Base-by-base conservation (phyloP, 176 grass and related monocot genomes). In the Melocanna baccifera region DNA sequence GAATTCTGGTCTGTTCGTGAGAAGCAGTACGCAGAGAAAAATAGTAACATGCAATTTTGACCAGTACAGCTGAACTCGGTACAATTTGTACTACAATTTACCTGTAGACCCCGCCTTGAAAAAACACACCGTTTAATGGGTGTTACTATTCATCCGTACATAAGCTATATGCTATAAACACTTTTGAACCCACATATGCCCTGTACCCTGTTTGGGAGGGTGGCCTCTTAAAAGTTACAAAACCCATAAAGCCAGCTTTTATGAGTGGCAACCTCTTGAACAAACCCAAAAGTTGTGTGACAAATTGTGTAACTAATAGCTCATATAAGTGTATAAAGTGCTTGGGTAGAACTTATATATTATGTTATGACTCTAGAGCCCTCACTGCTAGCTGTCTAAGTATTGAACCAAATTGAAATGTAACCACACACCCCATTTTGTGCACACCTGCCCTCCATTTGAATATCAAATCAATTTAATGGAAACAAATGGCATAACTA, bases 401-500 rank as follows among this genome's bases (percentile, higher is more conserved):
- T 28, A 62, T 40, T 69, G 34, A 72, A 80, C 48, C 9, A 76
- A 82, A 47, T 16, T 9, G 19, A 57, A 48, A 29, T 41, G 13
- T 71, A 55, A 52, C 7, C 20, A 12, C 16, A 77, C 74, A 59
- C 53, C 64, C n/a, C 53, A 57, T 28, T 77, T 62, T 83, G 36
- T 70, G 48, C 72, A 88, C 41, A 62, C 18, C 8, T 14, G 42
- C 22, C 67, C 26, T 73, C 57, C 28, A 46, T 75, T n/a, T 79
- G 46, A 66, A 84, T 79, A 10, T 71, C 69, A 79, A 28, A 37
- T 48, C 8, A 14, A 63, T 32, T 19, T 70, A 78, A 68, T 30
- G 26, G 3, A 83, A 80, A 39, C 62, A 70, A 76, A 30, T 55
- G 59, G 48, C 50, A 82, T 75, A 71, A 92, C 91, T 91, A 62